phyloP scores from a whole-genome alignment of 176 grass and related monocot genomes.

The Raddia distichophylla region DNA sequence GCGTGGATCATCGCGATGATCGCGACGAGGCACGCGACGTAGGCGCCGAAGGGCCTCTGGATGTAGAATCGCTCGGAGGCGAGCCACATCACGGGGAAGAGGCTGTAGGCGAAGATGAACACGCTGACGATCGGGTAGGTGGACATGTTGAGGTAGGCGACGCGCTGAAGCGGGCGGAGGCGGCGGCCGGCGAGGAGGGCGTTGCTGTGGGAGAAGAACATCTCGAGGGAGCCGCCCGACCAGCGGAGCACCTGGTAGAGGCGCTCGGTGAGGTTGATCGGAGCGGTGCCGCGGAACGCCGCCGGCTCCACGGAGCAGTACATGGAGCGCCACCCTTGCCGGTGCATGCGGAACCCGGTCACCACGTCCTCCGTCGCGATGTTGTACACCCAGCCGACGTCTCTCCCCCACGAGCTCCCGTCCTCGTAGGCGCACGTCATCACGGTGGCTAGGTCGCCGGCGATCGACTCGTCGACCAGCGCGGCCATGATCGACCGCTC shows the following conservation, averaged over 20 bases:
- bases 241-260: constrained; percentile 49
- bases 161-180: constrained; percentile 40
- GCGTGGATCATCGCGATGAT: constrained; percentile 43
- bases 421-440: constrained; percentile 50
- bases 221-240: constrained; percentile 50
- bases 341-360: constrained; percentile 54
- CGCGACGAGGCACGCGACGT: constrained; percentile 34
- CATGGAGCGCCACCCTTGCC: constrained; percentile 54
- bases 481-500: constrained; percentile 23
- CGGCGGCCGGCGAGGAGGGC: constrained; percentile 34
- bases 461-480: constrained; percentile 9
- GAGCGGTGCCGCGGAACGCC: constrained; percentile 49
- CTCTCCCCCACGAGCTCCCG: constrained; percentile 40
- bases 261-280: constrained; percentile 59
- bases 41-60: constrained; percentile 44
- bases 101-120: constrained; percentile 54
- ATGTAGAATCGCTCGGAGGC: constrained; percentile 49
- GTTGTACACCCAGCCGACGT: constrained; percentile 56
- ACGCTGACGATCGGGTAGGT: constrained; percentile 50
- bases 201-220: constrained; percentile 62
- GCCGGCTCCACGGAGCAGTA: constrained; percentile 44
- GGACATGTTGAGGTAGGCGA: constrained; percentile 55
- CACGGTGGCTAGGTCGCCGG: background rate
- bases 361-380: constrained; percentile 59
- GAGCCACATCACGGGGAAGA: constrained; percentile 54